Base-by-base conservation (phyloP, 768 basidiomycete genomes). In the Cystofilobasidium bisporidii region DNA sequence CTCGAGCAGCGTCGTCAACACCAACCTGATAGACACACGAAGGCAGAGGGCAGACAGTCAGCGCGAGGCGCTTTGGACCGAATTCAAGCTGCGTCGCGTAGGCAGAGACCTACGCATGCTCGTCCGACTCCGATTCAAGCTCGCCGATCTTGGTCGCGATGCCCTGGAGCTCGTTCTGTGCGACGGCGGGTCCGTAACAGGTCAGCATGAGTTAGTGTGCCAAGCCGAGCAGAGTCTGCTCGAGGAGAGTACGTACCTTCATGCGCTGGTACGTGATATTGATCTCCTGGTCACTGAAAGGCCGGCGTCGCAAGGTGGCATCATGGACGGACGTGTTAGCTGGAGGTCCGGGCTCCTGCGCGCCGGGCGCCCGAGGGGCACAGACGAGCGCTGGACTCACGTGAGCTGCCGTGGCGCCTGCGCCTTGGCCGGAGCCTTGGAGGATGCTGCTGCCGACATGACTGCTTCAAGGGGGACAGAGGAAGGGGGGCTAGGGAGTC, bases 141-240 rank as follows among this genome's bases (percentile, higher is more conserved):
- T 99, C 96, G 69, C 89, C 89, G 72, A 98, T 93, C 79, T 98
- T 98, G 71, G 86, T 84, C 43, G 91, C 91, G 32, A 98, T 79
- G n/a, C 85, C 83, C 76, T 93, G 91, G 33, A 98, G 80, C 59
- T 98, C 94, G 78, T 83, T 88, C 77, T 68, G 55, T 12, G 36
- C 12, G 36, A n/a, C 2, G 30, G 1, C 40, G 32, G 38, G 22
- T n/a, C 26, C n/a, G 24, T 9, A 24, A 8, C n/a, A 45, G 38
- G 41, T 18, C 57, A 61, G 24, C 47, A 5, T 4, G 22, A 26
- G 8, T 33, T 57, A 33, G 14, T 18, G 30, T 33, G 17, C 5
- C 9, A 63, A 2, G 30, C 36, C 28, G 38, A 24, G 24, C 28
- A 50, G 28, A 26, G 4, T 17, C 22, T 24, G 48, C 9, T 18